Conservation (phyloP, 345 rosid genomes). For the Ceriops decandra region DNA sequence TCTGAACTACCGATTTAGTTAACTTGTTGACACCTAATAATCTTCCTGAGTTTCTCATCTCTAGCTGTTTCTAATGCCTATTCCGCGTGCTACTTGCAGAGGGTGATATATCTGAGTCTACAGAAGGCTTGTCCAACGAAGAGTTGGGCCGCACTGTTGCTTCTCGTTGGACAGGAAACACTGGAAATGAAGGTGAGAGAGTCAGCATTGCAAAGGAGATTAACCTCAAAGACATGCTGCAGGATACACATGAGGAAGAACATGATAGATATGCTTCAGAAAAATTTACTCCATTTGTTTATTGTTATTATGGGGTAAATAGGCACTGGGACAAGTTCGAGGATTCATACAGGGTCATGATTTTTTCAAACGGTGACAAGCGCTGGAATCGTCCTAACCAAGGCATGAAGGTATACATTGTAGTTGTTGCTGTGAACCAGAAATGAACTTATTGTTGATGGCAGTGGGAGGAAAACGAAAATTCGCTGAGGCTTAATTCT, state of each 20-base stretch:
- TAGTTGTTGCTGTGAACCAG: not conserved
- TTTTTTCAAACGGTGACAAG: slow-evolving; percentile 70
- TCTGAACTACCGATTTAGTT: slow-evolving; percentile 2
- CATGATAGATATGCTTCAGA: slow-evolving; percentile 68
- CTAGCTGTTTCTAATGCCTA: slow-evolving; percentile 8
- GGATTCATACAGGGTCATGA: slow-evolving; percentile 55
- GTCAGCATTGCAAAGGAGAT: slow-evolving; percentile 29
- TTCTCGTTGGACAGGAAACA: slow-evolving; percentile 92
- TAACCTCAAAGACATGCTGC: slow-evolving; percentile 35
- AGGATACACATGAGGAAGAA: slow-evolving; percentile 43
- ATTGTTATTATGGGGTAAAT: slow-evolving; percentile 11
- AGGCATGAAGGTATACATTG: slow-evolving; percentile 69
- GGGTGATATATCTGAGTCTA: slow-evolving; percentile 38
- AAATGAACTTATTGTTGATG: no score
- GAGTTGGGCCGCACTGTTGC: slow-evolving; percentile 92
- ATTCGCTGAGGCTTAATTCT: no score
- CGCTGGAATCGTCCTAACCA: slow-evolving; percentile 98
- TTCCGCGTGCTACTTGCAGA: slow-evolving; percentile 31
- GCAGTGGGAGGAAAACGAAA: no score
- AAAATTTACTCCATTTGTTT: slow-evolving; percentile 2
- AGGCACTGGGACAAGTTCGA: slow-evolving; percentile 90
- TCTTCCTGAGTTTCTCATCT: slow-evolving; percentile 3
- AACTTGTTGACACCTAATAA: slow-evolving; percentile 12
- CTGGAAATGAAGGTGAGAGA: slow-evolving; percentile 34
- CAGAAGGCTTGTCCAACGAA: slow-evolving; percentile 76